Evolutionary conservation across 345 rosid species (phyloP), one percentile per base, ranked within the genome.

Genomic region (Physaria fendleri): DNA sequence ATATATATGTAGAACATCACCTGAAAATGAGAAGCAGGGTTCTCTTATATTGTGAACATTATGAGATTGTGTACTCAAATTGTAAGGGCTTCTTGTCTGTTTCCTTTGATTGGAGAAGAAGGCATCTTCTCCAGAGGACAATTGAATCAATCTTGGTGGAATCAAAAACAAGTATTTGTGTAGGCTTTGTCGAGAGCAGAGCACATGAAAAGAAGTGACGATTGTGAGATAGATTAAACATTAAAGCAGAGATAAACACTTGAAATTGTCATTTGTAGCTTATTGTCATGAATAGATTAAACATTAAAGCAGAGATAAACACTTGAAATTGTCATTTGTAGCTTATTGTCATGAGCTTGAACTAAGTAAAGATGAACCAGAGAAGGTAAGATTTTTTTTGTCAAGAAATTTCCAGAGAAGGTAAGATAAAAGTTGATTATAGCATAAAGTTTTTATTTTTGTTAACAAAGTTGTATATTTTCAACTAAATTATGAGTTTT

Each of bases 61-160:
- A n/a, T n/a, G n/a, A n/a, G n/a, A n/a, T n/a, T n/a, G n/a, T n/a
- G n/a, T n/a, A n/a, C n/a, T n/a, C n/a, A n/a, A n/a, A n/a, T n/a
- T n/a, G n/a, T n/a, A n/a, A n/a, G n/a, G n/a, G n/a, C 65, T 33
- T 61, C 75, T 44, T 58, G 56, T 30, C 71, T 28, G 56, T 65
- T 71, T 4, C 64, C 74, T 14, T 18, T 63, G 60, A 0, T 63
- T 56, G 64, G 69, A 0, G 75, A 2, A 51, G 75, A 51, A 71
- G 75, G 71, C 15, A 71, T 46, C 32, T 64, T 71, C 55, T 65
- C 51, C 47, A 23, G 67, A 61, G 2, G 57, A 47, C 5, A 56
- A 47, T n/a, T 38, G 52, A 38, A 23, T 54, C 68, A 46, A 54
- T 30, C 29, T 46, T 41, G 5, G 13, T 5, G 45, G 58, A 20